Evolutionary conservation across 345 rosid species (phyloP).

Genomic region (Schrenkiella parvula): DNA sequence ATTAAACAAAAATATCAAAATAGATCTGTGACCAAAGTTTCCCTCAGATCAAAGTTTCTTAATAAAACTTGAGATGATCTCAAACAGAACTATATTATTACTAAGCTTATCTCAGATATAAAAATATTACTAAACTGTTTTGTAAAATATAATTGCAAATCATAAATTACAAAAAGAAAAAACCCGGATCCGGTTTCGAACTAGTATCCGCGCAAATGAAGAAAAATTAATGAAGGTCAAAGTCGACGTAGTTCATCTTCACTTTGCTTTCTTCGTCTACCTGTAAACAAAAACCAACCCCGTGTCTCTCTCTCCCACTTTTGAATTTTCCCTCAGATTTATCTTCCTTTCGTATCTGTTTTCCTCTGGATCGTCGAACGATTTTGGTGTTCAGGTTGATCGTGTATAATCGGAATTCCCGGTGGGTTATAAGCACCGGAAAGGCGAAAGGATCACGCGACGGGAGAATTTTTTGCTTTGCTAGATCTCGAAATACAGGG

Average conservation of each 20-base stretch:
- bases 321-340: conserved; percentile 27
- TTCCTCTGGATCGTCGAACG: conserved; percentile 6
- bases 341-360: neutral
- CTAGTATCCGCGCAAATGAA: neutral
- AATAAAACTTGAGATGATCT: neutral
- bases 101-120: neutral
- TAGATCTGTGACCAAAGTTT: neutral
- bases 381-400: conserved; percentile 4
- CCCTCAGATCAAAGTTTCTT: neutral
- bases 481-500: conserved; percentile 13
- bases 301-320: conserved; percentile 19
- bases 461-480: neutral
- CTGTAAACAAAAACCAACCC: conserved; percentile 14
- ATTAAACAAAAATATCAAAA: neutral
- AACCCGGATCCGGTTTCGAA: conserved; percentile 7
- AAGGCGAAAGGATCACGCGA: neutral
- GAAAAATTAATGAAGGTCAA: neutral
- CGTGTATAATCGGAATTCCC: conserved; percentile 1
- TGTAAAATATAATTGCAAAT: neutral
- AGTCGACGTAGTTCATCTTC: conserved; percentile 21
- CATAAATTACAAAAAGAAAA: neutral
- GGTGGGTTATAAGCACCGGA: neutral
- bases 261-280: conserved; percentile 25
- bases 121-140: no score
- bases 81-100: neutral